Conservation (phyloP, 2,329 filamentous ascomycete genomes). For the Colletotrichum sansevieriae region DNA sequence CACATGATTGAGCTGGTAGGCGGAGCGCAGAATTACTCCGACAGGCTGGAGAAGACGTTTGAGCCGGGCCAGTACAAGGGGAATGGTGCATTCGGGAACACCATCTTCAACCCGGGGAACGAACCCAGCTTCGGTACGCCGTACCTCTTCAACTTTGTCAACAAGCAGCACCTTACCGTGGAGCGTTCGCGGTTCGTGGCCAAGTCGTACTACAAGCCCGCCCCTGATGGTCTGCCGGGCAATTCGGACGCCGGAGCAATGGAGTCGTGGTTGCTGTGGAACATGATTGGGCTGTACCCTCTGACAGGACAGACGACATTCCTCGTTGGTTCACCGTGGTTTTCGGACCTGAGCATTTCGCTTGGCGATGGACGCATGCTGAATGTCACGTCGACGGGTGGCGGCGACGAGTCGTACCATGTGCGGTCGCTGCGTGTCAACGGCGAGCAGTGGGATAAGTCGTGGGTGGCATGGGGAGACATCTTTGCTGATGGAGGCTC, state of each 20-base stretch:
- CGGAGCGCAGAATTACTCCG: slow-evolving; percentile 66
- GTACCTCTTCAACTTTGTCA: slow-evolving; percentile 77
- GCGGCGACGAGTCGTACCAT: slow-evolving; percentile 64
- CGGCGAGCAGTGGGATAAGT: slow-evolving; percentile 70
- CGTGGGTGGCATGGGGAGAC: slow-evolving; percentile 76
- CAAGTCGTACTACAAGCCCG: slow-evolving; percentile 69
- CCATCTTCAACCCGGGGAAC: slow-evolving; percentile 76
- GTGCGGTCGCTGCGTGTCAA: slow-evolving; percentile 78
- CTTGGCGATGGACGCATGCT: slow-evolving; percentile 68
- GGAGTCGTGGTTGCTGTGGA: slow-evolving; percentile 78
- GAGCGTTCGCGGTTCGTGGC: slow-evolving; percentile 69
- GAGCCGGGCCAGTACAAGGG: slow-evolving; percentile 58
- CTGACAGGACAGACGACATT: slow-evolving; percentile 78
- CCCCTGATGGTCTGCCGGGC: slow-evolving; percentile 71
- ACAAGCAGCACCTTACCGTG: slow-evolving; percentile 72
- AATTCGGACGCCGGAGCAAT: slow-evolving; percentile 81
- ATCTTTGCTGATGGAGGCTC: slow-evolving; percentile 74
- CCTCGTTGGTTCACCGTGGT: slow-evolving; percentile 74
- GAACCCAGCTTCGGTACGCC: slow-evolving; percentile 76
- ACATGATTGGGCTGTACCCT: slow-evolving; percentile 77
- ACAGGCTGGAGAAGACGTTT: slow-evolving; percentile 73
- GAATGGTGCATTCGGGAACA: slow-evolving; percentile 62
- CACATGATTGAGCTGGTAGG: slow-evolving; percentile 67
- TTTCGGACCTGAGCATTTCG: slow-evolving; percentile 69
- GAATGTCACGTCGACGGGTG: slow-evolving; percentile 65